phyloP scores from a whole-genome alignment of 768 basidiomycete species.

The Mycena maculata region DNA sequence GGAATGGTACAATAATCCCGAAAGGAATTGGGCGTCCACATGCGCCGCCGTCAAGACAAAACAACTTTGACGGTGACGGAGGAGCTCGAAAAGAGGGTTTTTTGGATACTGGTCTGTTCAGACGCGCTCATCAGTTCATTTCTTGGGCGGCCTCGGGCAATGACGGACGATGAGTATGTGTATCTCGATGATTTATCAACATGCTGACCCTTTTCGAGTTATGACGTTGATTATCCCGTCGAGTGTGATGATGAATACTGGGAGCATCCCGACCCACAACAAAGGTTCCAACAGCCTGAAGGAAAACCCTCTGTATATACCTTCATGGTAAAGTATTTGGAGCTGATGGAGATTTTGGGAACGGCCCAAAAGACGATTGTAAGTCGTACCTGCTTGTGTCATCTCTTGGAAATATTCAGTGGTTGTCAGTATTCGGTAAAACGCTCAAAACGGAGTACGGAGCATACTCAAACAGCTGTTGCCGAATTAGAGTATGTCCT shows the following conservation, averaged over 20 bases:
- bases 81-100: slow-evolving; percentile 22
- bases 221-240: slow-evolving; percentile 65
- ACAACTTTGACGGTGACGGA: slow-evolving; percentile 22
- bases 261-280: slow-evolving; percentile 53
- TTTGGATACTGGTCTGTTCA: slow-evolving; percentile 26
- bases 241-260: slow-evolving; percentile 74
- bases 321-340: slow-evolving; percentile 55
- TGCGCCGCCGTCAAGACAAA: slow-evolving; percentile 34
- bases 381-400: slow-evolving; percentile 29
- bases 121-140: slow-evolving; percentile 45
- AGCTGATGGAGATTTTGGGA: slow-evolving; percentile 60
- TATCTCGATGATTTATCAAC: background rate
- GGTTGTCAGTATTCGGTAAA: slow-evolving; percentile 20
- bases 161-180: slow-evolving; percentile 67
- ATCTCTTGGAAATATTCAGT: background rate
- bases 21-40: slow-evolving; percentile 28
- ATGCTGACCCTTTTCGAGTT: slow-evolving; percentile 42
- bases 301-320: slow-evolving; percentile 56
- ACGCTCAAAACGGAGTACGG: slow-evolving; percentile 26
- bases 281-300: slow-evolving; percentile 62
- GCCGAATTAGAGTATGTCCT: slow-evolving; percentile 55
- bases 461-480: slow-evolving; percentile 56
- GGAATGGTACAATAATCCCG: too few species aligned
- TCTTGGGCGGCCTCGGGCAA: slow-evolving; percentile 66
- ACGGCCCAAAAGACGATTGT: slow-evolving; percentile 66